Conservation (phyloP, 306 rosid species). For the Clitoria ternatea region DNA sequence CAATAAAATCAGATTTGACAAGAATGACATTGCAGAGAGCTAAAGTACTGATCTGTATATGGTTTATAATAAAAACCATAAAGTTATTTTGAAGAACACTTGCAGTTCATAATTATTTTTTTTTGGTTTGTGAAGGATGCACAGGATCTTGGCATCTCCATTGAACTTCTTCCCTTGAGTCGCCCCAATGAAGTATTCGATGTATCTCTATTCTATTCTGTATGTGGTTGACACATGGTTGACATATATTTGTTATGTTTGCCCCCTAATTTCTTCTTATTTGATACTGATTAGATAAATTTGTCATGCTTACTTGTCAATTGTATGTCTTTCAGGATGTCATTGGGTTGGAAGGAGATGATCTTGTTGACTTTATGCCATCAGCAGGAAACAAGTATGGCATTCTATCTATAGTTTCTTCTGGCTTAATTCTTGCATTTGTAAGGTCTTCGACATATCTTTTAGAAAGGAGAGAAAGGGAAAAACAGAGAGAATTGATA, state of each 20-base stretch:
- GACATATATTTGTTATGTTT: conserved; percentile 6
- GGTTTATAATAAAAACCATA: conserved; percentile 11
- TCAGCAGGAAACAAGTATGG: conserved; percentile 67
- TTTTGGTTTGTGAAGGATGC: conserved; percentile 61
- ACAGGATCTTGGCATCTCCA: conserved; percentile 80
- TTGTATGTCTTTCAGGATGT: conserved; percentile 54
- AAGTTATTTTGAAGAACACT: conserved; percentile 4
- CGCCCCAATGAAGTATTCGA: conserved; percentile 50
- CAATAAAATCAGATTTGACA: conserved; percentile 69
- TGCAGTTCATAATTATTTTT: conserved; percentile 20
- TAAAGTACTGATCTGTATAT: conserved; percentile 47
- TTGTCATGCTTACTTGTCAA: conserved; percentile 9
- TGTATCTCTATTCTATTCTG: conserved; percentile 68
- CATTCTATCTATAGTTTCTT: conserved; percentile 5
- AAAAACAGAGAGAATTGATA: no score
- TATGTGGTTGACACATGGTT: conserved; percentile 36
- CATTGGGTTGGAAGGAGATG: conserved; percentile 70
- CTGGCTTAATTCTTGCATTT: conserved; percentile 3
- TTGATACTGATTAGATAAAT: background rate
- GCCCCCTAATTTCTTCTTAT: conserved; percentile 2
- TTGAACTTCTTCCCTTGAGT: conserved; percentile 88
- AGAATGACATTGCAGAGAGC: conserved; percentile 90
- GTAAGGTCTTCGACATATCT: background rate
- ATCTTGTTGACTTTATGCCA: conserved; percentile 57
- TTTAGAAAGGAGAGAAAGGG: no score